These are phyloP conservation scores for Suillus discolor DNA, from an alignment of 768 basidiomycete species.

Conservation along the genomic window DNA sequence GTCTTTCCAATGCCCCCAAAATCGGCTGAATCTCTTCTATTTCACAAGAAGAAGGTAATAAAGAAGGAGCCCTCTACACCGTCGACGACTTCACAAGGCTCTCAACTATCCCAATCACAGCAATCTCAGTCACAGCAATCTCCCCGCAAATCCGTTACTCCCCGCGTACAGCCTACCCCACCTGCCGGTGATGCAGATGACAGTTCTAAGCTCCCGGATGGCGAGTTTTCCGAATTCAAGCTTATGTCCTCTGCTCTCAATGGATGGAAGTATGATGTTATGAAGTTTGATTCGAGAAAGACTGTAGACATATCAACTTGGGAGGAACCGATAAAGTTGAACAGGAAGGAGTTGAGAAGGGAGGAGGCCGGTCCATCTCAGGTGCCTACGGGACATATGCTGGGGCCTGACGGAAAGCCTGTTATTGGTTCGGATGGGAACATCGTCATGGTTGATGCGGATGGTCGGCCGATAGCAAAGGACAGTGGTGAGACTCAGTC, in stretches of 20 bases:
- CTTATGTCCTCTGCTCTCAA: conserved; percentile 80
- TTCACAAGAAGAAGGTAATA: conserved; percentile 57
- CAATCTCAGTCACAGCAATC: conserved; percentile 17
- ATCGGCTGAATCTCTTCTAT: conserved; percentile 53
- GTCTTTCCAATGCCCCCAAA: conserved; percentile 28
- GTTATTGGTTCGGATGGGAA: conserved; percentile 78
- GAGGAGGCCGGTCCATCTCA: conserved; percentile 43
- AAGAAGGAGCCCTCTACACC: conserved; percentile 24
- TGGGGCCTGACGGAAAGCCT: conserved; percentile 82
- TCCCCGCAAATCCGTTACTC: conserved; percentile 39
- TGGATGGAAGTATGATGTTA: conserved; percentile 91
- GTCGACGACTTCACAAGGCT: conserved; percentile 16
- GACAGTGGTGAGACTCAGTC: conserved; percentile 32
- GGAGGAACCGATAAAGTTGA: conserved; percentile 79
- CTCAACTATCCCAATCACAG: conserved; percentile 11
- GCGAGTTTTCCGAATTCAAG: conserved; percentile 73
- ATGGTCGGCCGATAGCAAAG: conserved; percentile 67
- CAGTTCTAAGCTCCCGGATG: conserved; percentile 59
- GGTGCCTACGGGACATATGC: conserved; percentile 69
- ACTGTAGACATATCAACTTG: conserved; percentile 69
- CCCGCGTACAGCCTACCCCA: conserved; percentile 43
- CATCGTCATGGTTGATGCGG: conserved; percentile 80
- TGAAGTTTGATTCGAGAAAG: conserved; percentile 85
- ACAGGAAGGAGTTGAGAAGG: conserved; percentile 77
- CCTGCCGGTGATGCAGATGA: conserved; percentile 49